These are phyloP conservation scores for Asterophora lycoperdoides DNA, from an alignment of 768 basidiomycete genomes.

Conservation along the genomic window DNA sequence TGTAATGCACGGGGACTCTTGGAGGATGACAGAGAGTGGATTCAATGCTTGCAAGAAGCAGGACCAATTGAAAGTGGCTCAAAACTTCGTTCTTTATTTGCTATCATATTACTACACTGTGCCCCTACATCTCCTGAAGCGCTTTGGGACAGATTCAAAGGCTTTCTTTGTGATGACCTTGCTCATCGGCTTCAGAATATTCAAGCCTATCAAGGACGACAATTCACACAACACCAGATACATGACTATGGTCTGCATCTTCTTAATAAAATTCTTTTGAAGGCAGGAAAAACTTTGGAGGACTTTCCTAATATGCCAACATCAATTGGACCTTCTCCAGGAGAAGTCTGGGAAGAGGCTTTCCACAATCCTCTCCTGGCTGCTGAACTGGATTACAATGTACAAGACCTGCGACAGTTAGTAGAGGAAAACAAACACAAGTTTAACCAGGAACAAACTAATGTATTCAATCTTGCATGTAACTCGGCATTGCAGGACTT, in stretches of 20 bases:
- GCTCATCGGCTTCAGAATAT: conserved; percentile 13
- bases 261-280: conserved; percentile 21
- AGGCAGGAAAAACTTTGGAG: conserved; percentile 19
- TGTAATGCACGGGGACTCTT: conserved; percentile 40
- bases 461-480: no score
- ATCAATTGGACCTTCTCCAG: no score
- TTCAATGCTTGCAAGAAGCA: conserved; percentile 36
- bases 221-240: conserved; percentile 25
- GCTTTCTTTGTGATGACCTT: conserved; percentile 42
- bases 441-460: no score
- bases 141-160: conserved; percentile 35
- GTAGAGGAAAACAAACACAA: no score
- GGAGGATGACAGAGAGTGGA: conserved; percentile 45
- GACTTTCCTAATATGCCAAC: conserved; percentile 33
- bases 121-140: conserved; percentile 26
- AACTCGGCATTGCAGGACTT: no score
- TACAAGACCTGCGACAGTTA: no score
- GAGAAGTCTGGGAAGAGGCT: no score
- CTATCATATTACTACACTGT: conserved; percentile 30
- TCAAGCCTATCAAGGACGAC: conserved; percentile 11
- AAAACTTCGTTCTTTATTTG: conserved; percentile 34
- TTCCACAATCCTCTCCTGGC: no score
- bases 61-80: conserved; percentile 32
- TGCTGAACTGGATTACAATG: no score
- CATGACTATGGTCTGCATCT: conserved; percentile 40